Conservation (phyloP, 1,284 basidiomycete genomes). For the Fistulinella staudtii region DNA sequence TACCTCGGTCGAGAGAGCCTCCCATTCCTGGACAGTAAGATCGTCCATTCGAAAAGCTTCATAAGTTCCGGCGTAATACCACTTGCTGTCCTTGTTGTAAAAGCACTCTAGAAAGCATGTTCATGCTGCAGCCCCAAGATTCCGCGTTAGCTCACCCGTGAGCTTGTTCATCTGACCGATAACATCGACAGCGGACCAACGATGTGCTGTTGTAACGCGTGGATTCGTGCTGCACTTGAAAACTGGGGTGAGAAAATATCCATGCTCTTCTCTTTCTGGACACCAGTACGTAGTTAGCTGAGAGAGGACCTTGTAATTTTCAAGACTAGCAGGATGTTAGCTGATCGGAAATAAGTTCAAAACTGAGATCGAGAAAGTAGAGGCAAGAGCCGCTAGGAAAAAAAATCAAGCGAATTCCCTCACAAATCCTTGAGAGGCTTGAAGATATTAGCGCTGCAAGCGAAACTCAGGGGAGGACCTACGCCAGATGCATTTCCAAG, state of each 20-base stretch:
- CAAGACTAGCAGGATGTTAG: conserved; percentile 41
- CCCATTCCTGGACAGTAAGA: conserved; percentile 63
- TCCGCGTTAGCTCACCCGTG: conserved; percentile 44
- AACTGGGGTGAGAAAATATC: conserved; percentile 64
- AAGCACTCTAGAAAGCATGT: conserved; percentile 59
- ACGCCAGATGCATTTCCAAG: conserved; percentile 58
- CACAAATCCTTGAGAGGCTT: conserved; percentile 48
- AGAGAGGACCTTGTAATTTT: conserved; percentile 62
- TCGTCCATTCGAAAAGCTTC: conserved; percentile 60
- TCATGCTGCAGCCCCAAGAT: conserved; percentile 7
- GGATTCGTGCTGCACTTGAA: conserved; percentile 76
- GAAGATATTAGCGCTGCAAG: conserved; percentile 10
- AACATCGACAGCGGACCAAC: conserved; percentile 61
- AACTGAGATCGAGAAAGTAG: neutral
- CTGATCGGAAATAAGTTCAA: neutral
- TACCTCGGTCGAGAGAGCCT: conserved; percentile 60
- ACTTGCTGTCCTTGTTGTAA: conserved; percentile 69
- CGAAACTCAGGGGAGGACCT: conserved; percentile 25
- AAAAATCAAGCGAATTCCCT: conserved; percentile 25
- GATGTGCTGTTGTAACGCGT: conserved; percentile 65
- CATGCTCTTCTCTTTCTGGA: conserved; percentile 73
- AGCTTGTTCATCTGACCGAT: conserved; percentile 53
- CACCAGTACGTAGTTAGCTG: conserved; percentile 70
- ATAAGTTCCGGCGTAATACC: conserved; percentile 80
- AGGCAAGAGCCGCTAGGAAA: too few species aligned